Base-by-base conservation (phyloP, 2,329 filamentous ascomycete genomes). In the Microdochium paspali region DNA sequence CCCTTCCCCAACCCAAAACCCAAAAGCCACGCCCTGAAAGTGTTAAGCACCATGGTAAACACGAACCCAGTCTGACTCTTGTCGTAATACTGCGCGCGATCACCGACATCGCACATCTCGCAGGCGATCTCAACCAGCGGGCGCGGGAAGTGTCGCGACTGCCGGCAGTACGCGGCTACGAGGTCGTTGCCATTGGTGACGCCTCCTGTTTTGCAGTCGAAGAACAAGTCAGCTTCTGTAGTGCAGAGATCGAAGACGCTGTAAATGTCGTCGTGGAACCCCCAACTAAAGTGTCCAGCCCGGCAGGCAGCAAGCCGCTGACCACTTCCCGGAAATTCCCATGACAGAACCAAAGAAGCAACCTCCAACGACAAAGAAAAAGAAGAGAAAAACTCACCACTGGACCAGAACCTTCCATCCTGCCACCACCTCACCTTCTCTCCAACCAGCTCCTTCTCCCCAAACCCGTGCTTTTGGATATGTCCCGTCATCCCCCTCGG, bases 151-250 rank as follows among this genome's bases (percentile, higher is more conserved):
- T 66, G 66, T 47, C 65, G 63, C 40, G 63, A 64, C 5, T 66
- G 60, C 30, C 71, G 66, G 9, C 68, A 67, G 55, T 78, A 79
- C 2, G 73, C 74, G 18, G 71, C 70, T 42, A 77, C 69, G 46
- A 79, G 64, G 49, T 79, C 76, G 53, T 78, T 77, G 26, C 74
- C 74, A 50, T 78, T 78, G 12, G 75, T 79, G 46, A 79, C 61
- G 45, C 72, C 73, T n/a, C 73, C 72, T 75, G 32, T 46, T 12
- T 10, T 24, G 25, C 10, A 28, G n/a, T n/a, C n/a, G n/a, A n/a
- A n/a, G 12, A n/a, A 44, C 20, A 15, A 44, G 40, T 15, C 31
- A 1, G 15, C 26, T 9, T 18, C 32, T 12, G 18, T 20, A 28
- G 24, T 10, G 13, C 6, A 7, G 40, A 40, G 23, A 20, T 46